Conservation (phyloP, 495 filamentous ascomycete genomes). For the Daldinia grandis region DNA sequence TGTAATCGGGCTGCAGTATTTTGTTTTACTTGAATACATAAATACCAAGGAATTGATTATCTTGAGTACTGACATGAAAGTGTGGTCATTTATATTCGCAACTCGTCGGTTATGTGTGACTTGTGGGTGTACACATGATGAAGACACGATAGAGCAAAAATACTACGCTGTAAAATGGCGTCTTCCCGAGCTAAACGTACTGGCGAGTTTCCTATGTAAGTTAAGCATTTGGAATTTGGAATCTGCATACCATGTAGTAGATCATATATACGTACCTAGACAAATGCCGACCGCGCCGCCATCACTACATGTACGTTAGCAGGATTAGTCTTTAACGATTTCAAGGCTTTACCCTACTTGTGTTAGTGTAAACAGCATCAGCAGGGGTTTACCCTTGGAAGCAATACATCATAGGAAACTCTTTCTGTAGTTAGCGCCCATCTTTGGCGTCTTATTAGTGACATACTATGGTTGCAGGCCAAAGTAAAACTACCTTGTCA, state of each 20-base stretch:
- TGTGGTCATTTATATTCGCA: neutral
- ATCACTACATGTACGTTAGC: too few relatives aligned
- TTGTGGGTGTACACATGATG: neutral
- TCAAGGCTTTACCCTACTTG: neutral
- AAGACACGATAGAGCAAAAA: neutral
- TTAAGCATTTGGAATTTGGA: neutral
- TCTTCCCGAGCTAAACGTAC: too few relatives aligned
- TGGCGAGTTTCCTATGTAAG: too few relatives aligned
- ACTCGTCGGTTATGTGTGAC: neutral
- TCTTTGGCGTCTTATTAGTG: slow-evolving; percentile 15
- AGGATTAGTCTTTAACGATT: neutral
- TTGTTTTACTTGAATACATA: neutral
- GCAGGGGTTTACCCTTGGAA: slow-evolving; percentile 23
- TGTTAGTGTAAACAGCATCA: neutral
- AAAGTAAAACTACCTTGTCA: too few relatives aligned
- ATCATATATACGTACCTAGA: neutral
- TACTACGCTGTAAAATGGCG: too few relatives aligned
- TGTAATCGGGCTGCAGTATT: neutral
- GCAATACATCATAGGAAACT: slow-evolving; percentile 38
- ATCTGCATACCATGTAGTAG: neutral
- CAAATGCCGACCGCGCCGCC: slow-evolving; percentile 16
- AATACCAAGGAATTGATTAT: neutral
- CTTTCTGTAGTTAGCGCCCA: slow-evolving; percentile 26
- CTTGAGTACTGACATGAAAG: neutral
- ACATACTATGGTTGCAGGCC: too few relatives aligned